These are phyloP conservation scores for Cercospora sesami DNA, from an alignment of 2,329 filamentous ascomycete genomes.

Conservation along the genomic window DNA sequence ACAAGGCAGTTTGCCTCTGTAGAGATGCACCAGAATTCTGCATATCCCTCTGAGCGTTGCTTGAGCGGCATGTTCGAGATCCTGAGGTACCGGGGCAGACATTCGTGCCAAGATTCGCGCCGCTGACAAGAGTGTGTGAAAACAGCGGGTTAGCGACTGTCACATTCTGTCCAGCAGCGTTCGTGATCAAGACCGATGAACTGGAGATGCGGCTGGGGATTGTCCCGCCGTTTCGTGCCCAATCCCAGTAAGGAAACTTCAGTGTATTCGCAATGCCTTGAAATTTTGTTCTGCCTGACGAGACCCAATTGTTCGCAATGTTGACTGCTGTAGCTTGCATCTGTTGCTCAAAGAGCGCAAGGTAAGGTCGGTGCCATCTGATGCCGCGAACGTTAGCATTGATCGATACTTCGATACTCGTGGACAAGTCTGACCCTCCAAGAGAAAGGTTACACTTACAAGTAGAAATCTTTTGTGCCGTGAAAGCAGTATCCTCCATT, in stretches of 20 bases:
- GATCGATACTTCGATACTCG: neutral
- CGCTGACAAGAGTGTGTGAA: slow-evolving; percentile 28
- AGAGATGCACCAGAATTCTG: slow-evolving; percentile 26
- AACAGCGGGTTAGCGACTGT: slow-evolving; percentile 36
- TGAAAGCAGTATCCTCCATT: slow-evolving; percentile 7
- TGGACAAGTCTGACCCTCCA: neutral
- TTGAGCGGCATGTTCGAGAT: slow-evolving; percentile 32
- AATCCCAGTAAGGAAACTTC: slow-evolving; percentile 36
- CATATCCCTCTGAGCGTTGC: slow-evolving; percentile 33
- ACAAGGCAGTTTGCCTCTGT: slow-evolving; percentile 27
- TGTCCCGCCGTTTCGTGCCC: slow-evolving; percentile 27
- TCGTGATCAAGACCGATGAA: slow-evolving; percentile 30
- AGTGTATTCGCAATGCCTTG: slow-evolving; percentile 28
- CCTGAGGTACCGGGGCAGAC: slow-evolving; percentile 36
- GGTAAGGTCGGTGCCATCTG: slow-evolving; percentile 33
- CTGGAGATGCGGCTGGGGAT: slow-evolving; percentile 32
- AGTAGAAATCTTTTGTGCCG: slow-evolving; percentile 10
- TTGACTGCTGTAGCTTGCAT: slow-evolving; percentile 25
- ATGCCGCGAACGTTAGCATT: neutral
- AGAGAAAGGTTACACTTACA: slow-evolving; percentile 1
- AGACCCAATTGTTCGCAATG: slow-evolving; percentile 27
- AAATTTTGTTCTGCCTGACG: slow-evolving; percentile 19
- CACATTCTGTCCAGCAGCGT: slow-evolving; percentile 26
- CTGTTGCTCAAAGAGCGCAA: slow-evolving; percentile 34
- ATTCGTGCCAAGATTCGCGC: slow-evolving; percentile 26